phyloP scores from a whole-genome alignment of 2,329 filamentous ascomycete genomes.

The Purpureocillium takamizusanense region DNA sequence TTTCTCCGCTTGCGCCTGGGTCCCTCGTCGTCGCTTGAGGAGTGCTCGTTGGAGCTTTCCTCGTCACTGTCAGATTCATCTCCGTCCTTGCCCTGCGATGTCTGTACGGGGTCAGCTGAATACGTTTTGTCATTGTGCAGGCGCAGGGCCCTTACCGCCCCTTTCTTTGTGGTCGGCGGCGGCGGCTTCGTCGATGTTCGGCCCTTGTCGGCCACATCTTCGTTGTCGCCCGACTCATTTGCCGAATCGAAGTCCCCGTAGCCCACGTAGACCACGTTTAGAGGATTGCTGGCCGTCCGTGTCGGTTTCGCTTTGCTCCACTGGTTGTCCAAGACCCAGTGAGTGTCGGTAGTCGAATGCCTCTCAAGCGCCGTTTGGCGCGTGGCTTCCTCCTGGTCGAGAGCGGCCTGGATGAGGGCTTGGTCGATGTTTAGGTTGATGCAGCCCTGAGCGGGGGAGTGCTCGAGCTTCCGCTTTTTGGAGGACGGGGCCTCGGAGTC shows the following conservation, averaged over 20 bases:
- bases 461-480: slow-evolving; percentile 53
- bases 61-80: slow-evolving; percentile 1
- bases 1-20: slow-evolving; percentile 16
- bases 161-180: slow-evolving; percentile 17
- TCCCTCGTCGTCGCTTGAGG: slow-evolving; percentile 15
- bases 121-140: background rate
- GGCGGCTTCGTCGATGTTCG: slow-evolving; percentile 25
- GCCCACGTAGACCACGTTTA: slow-evolving; percentile 51
- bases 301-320: slow-evolving; percentile 13
- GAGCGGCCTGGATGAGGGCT: slow-evolving; percentile 51
- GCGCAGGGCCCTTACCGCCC: no score
- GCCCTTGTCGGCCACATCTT: slow-evolving; percentile 22
- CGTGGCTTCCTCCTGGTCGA: slow-evolving; percentile 59
- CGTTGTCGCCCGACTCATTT: slow-evolving; percentile 24
- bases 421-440: slow-evolving; percentile 39
- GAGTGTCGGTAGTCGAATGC: slow-evolving; percentile 59
- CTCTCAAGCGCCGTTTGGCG: slow-evolving; percentile 52
- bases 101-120: background rate
- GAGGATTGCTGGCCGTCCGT: slow-evolving; percentile 24
- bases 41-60: slow-evolving; percentile 16
- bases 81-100: background rate
- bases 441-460: slow-evolving; percentile 25
- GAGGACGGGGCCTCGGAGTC: slow-evolving; percentile 40
- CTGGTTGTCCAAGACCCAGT: slow-evolving; percentile 60
- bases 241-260: slow-evolving; percentile 40